A percentile compares a stretch with the other conserved stretches of the same genome.
Evolutionary conservation across 2,329 filamentous ascomycete species (phyloP).

Genomic region (Colletotrichum sp.): DNA sequence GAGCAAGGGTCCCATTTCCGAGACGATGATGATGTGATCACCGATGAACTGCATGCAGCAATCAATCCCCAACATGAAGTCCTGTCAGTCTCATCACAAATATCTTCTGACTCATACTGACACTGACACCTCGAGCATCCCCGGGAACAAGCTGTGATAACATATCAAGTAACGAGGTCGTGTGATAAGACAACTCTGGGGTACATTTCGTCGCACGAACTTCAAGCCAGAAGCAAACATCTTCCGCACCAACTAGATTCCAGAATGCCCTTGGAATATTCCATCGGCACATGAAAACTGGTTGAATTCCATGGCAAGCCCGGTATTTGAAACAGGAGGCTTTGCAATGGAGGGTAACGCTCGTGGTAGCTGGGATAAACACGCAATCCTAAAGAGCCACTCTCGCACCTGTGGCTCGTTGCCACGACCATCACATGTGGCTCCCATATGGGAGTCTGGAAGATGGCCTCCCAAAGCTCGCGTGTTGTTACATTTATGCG

Average conservation of each 20-base stretch:
- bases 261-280: neutral
- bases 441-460: neutral
- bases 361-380: slow-evolving; percentile 4
- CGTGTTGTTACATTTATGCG: slow-evolving; percentile 5
- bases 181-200: neutral
- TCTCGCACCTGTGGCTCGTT: neutral
- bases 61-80: neutral
- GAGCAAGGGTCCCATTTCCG: neutral
- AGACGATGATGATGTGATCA: neutral
- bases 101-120: neutral
- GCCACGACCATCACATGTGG: slow-evolving; percentile 12
- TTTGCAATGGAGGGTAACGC: neutral
- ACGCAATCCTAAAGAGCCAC: neutral
- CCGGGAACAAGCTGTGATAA: neutral
- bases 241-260: neutral
- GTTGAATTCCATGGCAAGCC: neutral
- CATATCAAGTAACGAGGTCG: neutral
- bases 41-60: neutral
- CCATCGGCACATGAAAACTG: neutral
- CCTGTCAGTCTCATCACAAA: neutral
- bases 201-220: neutral
- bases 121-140: neutral
- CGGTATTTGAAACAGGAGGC: neutral
- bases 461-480: neutral
- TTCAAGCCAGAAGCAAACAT: neutral